Base-by-base conservation (phyloP, 805 yeast genomes). In the Candida coquimbonensis region DNA sequence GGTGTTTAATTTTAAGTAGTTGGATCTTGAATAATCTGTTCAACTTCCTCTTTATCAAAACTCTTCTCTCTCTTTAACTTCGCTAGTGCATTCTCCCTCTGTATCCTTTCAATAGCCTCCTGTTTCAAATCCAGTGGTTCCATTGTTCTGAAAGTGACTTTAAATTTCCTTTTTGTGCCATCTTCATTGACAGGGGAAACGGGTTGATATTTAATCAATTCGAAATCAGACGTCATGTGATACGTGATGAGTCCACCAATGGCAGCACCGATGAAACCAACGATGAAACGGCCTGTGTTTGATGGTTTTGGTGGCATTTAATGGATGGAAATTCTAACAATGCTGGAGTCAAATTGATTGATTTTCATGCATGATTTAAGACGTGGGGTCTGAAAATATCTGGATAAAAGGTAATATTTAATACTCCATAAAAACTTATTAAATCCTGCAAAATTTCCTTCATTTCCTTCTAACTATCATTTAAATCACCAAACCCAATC, bases 151-250 rank as follows among this genome's bases (percentile, higher is more conserved):
- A 67, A 64, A 13, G 57, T 53, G 12, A 73, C 61, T 36, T 49
- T 64, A 44, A 71, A 59, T 8, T 69, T 65, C 35, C 52, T 51
- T 36, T 57, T 63, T 37, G 67, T 66, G 51, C 69, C 65, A 13
- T 70, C 64, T 0, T 71, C 70, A 38, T 69, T 57, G 39, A 63
- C 64, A 42, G 69, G 69, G 11, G 42, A 31, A 39, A 73, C 66
- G 25, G 75, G 74, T 13, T 63, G 53, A 45, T 62, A 65, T 51
- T 71, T 72, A 37, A 73, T 54, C 44, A 71, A 51, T 43, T 69
- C 46, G 31, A 43, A 51, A 46, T 55, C 59, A 38, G 48, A 52
- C 13, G 59, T 55, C 39, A 56, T 25, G 17, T 42, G 43, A 39
- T 52, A 53, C 1, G 59, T 50, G 14, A 48, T 40, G 3, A 43